Conservation (phyloP, 176 grass and related monocot genomes). For the Neostapfia colusana region DNA sequence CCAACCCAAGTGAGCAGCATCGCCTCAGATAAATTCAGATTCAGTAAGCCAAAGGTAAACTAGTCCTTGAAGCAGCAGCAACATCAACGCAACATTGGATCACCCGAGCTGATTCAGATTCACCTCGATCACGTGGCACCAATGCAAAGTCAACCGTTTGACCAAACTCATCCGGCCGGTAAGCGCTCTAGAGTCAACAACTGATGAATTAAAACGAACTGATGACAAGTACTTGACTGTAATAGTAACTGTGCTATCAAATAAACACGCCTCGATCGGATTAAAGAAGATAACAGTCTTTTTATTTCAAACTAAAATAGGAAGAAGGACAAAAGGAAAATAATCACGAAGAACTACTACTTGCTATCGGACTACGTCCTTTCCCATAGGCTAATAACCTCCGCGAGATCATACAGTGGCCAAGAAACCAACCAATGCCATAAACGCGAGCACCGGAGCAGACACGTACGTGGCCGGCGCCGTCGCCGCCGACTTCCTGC, state of each 20-base stretch:
- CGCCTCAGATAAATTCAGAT: background rate
- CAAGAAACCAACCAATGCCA: constrained; percentile 33
- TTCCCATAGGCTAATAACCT: background rate
- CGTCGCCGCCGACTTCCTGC: background rate
- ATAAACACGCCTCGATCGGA: background rate
- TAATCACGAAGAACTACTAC: background rate
- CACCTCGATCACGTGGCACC: background rate
- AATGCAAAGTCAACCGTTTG: background rate
- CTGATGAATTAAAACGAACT: background rate
- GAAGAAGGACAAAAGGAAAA: background rate
- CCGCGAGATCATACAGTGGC: constrained; percentile 12
- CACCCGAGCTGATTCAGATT: constrained; percentile 1
- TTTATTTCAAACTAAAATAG: background rate
- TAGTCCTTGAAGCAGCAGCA: background rate
- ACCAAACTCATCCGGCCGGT: background rate
- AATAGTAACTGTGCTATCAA: background rate
- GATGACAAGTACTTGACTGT: background rate
- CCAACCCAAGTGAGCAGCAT: background rate
- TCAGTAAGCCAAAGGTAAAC: background rate
- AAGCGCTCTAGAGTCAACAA: background rate
- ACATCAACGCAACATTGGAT: constrained; percentile 7
- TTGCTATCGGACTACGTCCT: background rate
- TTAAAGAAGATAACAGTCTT: background rate
- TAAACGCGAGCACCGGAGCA: constrained; percentile 1
- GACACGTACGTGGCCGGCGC: background rate